Evolutionary conservation across 371 early-diverging fungal species (phyloP).

Genomic region (Rhizopus sp.): DNA sequence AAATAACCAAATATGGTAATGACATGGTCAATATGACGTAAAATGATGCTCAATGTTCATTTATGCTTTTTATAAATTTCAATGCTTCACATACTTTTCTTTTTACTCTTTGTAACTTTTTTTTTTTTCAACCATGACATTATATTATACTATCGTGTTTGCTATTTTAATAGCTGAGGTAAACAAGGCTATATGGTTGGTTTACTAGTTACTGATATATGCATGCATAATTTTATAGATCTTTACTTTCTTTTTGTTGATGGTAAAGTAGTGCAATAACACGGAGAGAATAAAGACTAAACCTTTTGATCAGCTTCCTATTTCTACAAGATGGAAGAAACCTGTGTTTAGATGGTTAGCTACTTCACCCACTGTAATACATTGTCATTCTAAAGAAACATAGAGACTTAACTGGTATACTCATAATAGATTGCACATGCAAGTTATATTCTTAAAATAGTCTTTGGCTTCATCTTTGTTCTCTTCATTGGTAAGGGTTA

Average conservation of each 20-base stretch:
- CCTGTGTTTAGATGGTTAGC: conserved; percentile 53
- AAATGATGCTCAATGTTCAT: neutral
- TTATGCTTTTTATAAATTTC: neutral
- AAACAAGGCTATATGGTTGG: neutral
- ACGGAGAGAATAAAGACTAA: neutral
- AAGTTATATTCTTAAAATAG: conserved; percentile 50
- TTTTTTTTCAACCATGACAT: conserved; percentile 40
- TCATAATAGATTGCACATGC: conserved; percentile 40
- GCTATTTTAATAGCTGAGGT: conserved; percentile 45
- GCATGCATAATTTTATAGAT: conserved; percentile 30
- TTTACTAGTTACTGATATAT: neutral
- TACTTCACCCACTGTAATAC: conserved; percentile 35
- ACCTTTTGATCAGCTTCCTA: conserved; percentile 38
- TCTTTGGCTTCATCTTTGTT: conserved; percentile 60
- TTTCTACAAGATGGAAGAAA: conserved; percentile 57
- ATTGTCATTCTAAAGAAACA: neutral
- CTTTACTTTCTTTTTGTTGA: conserved; percentile 48
- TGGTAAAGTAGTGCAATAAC: conserved; percentile 17
- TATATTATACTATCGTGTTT: conserved; percentile 48
- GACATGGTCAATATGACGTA: conserved; percentile 7
- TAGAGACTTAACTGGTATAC: neutral
- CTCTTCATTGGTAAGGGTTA: conserved; percentile 58
- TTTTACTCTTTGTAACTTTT: neutral
- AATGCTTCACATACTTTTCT: neutral
- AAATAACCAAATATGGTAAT: neutral